These are phyloP conservation scores for Brassica carinata DNA, from an alignment of 345 rosid species.

Conservation along the genomic window DNA sequence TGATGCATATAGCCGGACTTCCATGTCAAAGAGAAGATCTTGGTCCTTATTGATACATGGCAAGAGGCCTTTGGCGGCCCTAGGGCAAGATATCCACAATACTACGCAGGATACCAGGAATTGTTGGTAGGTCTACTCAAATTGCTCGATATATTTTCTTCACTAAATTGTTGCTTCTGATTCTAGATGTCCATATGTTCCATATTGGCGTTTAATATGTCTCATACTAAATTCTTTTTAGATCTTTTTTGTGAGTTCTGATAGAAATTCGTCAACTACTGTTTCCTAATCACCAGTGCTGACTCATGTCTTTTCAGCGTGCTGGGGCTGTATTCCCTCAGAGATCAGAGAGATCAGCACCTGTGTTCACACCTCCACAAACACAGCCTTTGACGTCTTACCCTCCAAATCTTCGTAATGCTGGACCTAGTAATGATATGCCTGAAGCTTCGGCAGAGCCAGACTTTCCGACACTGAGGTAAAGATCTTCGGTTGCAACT, in stretches of 20 bases:
- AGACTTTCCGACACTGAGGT: slow-evolving; percentile 93
- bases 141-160: background rate
- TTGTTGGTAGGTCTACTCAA: slow-evolving; percentile 69
- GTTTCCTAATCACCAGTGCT: slow-evolving; percentile 13
- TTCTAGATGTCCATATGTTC: slow-evolving; percentile 7
- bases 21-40: slow-evolving; percentile 93
- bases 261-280: slow-evolving; percentile 12
- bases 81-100: slow-evolving; percentile 98
- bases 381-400: slow-evolving; percentile 88
- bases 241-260: slow-evolving; percentile 9
- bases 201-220: background rate
- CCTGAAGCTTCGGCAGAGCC: slow-evolving; percentile 83
- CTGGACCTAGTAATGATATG: slow-evolving; percentile 55
- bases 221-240: background rate
- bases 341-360: slow-evolving; percentile 86
- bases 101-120: slow-evolving; percentile 95
- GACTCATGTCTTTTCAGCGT: slow-evolving; percentile 61
- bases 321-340: slow-evolving; percentile 98
- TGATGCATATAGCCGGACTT: slow-evolving; percentile 69
- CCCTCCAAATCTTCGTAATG: slow-evolving; percentile 75
- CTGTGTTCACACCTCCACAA: slow-evolving; percentile 94
- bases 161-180: slow-evolving; percentile 19
- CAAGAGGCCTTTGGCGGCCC: slow-evolving; percentile 99
- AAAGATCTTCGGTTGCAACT: slow-evolving; percentile 18
- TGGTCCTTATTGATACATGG: slow-evolving; percentile 91